Conservation (phyloP, 2,329 filamentous ascomycete genomes). For the Ophiobolus disseminans region DNA sequence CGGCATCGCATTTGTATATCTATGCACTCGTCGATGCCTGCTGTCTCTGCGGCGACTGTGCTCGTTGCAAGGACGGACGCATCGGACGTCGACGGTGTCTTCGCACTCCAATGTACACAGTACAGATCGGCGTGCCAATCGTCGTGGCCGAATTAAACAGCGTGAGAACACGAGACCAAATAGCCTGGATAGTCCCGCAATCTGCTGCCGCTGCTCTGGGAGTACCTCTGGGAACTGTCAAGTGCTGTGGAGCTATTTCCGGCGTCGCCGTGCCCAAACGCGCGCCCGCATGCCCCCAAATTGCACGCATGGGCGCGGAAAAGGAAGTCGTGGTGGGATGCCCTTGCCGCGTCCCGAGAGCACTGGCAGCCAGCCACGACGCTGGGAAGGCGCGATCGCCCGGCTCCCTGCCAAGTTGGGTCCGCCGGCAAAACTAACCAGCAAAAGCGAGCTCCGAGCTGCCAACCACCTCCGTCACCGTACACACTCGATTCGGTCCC, state of each 20-base stretch:
- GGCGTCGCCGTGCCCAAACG: neutral
- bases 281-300: neutral
- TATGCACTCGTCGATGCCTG: no score
- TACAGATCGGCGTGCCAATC: neutral
- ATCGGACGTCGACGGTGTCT: neutral
- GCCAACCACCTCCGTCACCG: slow-evolving; percentile 13
- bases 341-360: slow-evolving; percentile 12
- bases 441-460: slow-evolving; percentile 2
- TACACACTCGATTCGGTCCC: neutral
- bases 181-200: neutral
- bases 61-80: slow-evolving; percentile 20
- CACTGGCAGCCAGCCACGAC: neutral
- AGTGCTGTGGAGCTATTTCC: slow-evolving; percentile 1
- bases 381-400: no score
- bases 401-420: no score
- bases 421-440: no score
- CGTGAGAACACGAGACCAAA: neutral
- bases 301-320: slow-evolving; percentile 2
- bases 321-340: slow-evolving; percentile 5
- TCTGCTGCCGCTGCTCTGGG: neutral
- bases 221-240: neutral
- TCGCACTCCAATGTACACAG: neutral
- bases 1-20: no score
- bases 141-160: neutral
- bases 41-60: no score